Base-by-base conservation (phyloP, 2,329 filamentous ascomycete species). In the Pseudogymnoascus sp. region DNA sequence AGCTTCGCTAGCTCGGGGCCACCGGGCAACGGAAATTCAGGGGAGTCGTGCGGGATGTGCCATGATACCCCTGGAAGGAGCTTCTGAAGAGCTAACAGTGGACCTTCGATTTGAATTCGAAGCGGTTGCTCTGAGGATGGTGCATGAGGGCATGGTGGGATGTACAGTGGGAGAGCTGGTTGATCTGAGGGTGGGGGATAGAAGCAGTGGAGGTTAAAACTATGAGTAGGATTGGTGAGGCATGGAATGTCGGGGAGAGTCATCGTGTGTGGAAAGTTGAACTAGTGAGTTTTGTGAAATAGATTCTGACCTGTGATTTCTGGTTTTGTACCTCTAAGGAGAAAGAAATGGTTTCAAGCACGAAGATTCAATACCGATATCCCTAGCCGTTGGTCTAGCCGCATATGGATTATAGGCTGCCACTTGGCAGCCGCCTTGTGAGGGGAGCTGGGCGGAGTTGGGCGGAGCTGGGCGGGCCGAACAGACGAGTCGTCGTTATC, bases 61-160 rank as follows among this genome's bases (percentile, higher is more conserved):
- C 38, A 64, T 62, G 58, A 64, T n/a, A 65, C 64, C 4, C 38
- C 19, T 60, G 38, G 63, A 39, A 65, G 63, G n/a, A 65, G 63
- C 61, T 45, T 64, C 29, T 65, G 29, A 62, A 65, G 23, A 29
- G 63, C 61, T 29, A 65, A 2, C 19, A 65, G 38, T 8, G 63
- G 64, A 33, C 61, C 63, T 61, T 65, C 41, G 26, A 65, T 39
- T n/a, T 65, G 41, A 37, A 65, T 63, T 23, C 64, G 60, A 55
- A 65, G 38, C 3, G 63, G 64, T 29, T 26, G 7, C 6, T 64
- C 43, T 41, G 52, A 7, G 6, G 61, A 38, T 31, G 43, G 64
- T 45, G 26, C 61, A 60, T 65, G 43, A 45, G 63, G 21, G 21
- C 58, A 63, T 61, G 33, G 63, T 60, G 33, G 63, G 19, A 63